Evolutionary conservation across 257 asterid species (phyloP), one percentile per base, ranked within the genome.

Genomic region (Anisodus acutangulus): DNA sequence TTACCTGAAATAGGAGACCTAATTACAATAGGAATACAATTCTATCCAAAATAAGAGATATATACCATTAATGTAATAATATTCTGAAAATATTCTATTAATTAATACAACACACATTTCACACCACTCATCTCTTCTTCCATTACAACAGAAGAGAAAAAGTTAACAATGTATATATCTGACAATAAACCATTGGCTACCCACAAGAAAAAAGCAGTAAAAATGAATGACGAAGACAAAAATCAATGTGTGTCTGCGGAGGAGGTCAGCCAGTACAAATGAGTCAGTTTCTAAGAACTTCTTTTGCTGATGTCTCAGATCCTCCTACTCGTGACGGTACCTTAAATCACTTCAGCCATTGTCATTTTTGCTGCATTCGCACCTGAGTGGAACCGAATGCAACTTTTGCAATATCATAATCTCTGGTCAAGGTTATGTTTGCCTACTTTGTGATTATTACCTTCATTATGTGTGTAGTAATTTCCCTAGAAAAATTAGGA

Each of bases 381-480:
- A n/a, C 37, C 1, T 2, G 37, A 10, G 6, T n/a, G 60, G 41
- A 4, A 72, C 19, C 80, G 19, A 11, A 0, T 72, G 80, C 41
- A 47, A 3, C 59, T 72, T 72, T 72, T 72, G 80, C 3, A 6
- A 72, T 72, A 19, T 72, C 11, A 7, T 72, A 58, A 72, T 72
- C 59, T 22, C 6, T 4, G 78, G 4, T 69, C 4, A 5, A 3
- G 8, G 35, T 41, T 69, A 6, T 1, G 2, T 5, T 4, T 45
- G 58, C 17, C 3, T 9, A 5, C 3, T 0, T n/a, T 45, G 17
- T 71, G 17, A 71, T 45, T 71, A 45, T 43, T 43, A 19, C 11
- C 12, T 71, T 17, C 57, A 43, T 71, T 9, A 43, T 1, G 16
- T n/a, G 8, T 71, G 79, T 12, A n/a, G 37, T 43, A 71, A 43